A percentile compares a stretch with the other conserved stretches of the same genome.
Evolutionary conservation across 1,284 basidiomycete genomes (phyloP).

Genomic region (Microbotryum saponariae): DNA sequence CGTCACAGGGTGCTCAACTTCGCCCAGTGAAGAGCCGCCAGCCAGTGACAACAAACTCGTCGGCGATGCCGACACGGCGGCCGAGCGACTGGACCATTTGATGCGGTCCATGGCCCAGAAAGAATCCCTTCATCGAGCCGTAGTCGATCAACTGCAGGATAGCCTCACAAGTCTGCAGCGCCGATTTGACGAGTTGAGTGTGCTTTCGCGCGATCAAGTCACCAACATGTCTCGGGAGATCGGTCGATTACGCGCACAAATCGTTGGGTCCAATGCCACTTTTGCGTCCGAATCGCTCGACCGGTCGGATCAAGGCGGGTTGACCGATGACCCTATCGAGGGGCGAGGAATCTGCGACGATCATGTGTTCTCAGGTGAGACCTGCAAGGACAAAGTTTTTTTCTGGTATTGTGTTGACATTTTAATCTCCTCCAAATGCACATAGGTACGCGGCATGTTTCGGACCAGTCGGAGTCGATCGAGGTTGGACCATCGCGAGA

Average conservation of each 20-base stretch:
- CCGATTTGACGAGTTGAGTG: slow-evolving; percentile 68
- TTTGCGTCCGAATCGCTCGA: neutral
- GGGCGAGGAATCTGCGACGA: too few relatives aligned
- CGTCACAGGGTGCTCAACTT: neutral
- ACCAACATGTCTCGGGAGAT: slow-evolving; percentile 79
- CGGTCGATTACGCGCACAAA: slow-evolving; percentile 52
- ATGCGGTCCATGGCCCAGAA: slow-evolving; percentile 94
- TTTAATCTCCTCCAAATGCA: too few relatives aligned
- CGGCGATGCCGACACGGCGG: slow-evolving; percentile 3
- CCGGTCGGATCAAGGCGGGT: neutral
- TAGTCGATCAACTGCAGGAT: slow-evolving; percentile 59
- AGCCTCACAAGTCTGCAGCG: slow-evolving; percentile 62
- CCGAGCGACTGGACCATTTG: slow-evolving; percentile 68
- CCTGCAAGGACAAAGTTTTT: slow-evolving; percentile 9
- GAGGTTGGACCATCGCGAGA: slow-evolving; percentile 17
- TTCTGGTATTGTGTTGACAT: too few relatives aligned
- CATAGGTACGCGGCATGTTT: too few relatives aligned
- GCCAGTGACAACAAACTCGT: slow-evolving; percentile 1
- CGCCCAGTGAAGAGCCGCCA: neutral
- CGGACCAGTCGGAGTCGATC: too few relatives aligned
- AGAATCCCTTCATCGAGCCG: slow-evolving; percentile 72
- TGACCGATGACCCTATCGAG: too few relatives aligned
- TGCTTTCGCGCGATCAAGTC: slow-evolving; percentile 68
- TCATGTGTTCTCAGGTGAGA: neutral
- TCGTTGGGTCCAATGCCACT: neutral